phyloP scores from a whole-genome alignment of 768 basidiomycete species.

The Psilocybe sp. region DNA sequence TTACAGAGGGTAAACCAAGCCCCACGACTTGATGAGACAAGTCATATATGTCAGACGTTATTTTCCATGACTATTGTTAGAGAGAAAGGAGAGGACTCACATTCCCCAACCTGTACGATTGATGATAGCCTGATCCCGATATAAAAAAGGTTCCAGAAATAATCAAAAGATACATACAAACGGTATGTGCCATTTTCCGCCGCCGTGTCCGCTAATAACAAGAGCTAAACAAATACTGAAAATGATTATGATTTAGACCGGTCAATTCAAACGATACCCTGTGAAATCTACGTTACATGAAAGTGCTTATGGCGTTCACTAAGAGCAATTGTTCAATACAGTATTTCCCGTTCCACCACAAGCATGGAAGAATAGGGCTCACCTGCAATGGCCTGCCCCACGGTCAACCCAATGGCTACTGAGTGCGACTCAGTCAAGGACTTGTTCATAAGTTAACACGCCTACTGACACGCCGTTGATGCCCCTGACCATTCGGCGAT shows the following conservation, averaged over 20 bases:
- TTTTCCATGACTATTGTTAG: too few relatives aligned
- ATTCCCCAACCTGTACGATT: constrained; percentile 4
- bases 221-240: constrained; percentile 26
- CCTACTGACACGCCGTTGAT: constrained; percentile 20
- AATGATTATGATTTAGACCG: too few relatives aligned
- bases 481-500: constrained; percentile 31
- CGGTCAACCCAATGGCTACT: constrained; percentile 2
- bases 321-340: too few relatives aligned
- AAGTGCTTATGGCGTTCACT: constrained; percentile 1
- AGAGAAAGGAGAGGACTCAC: background rate
- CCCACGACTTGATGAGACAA: too few relatives aligned
- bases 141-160: background rate
- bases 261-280: background rate
- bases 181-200: constrained; percentile 30
- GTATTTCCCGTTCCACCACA: background rate
- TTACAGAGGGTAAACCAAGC: too few relatives aligned
- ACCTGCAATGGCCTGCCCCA: constrained; percentile 3
- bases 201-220: constrained; percentile 25
- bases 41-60: too few relatives aligned
- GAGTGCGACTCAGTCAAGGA: background rate
- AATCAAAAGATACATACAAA: constrained; percentile 19
- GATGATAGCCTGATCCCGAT: background rate
- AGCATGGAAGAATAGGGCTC: background rate
- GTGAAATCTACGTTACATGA: background rate
- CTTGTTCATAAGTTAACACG: background rate